Percentiles rank a stretch among this genome's conserved stretches.
Conservation (phyloP, 129 eudicot species). For the Pittosporum tobira region DNA sequence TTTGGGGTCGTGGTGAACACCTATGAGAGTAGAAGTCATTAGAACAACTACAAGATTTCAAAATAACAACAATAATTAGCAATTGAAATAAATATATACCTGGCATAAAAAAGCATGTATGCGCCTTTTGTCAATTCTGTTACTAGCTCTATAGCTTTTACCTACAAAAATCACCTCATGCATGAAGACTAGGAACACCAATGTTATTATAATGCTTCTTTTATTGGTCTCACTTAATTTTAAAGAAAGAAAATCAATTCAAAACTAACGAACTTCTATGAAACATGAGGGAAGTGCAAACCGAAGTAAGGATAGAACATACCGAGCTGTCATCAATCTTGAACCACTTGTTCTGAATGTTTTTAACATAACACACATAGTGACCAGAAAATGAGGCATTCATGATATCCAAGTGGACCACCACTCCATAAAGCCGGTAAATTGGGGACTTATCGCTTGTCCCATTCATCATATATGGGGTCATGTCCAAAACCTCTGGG, state of each 20-base stretch:
- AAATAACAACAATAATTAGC: too few relatives aligned
- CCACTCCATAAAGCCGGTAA: constrained; percentile 83
- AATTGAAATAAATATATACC: constrained; percentile 34
- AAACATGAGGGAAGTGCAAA: neutral
- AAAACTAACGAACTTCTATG: too few relatives aligned
- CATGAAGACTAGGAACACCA: too few relatives aligned
- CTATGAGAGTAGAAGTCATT: constrained; percentile 19
- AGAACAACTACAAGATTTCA: too few relatives aligned
- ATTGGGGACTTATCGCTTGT: constrained; percentile 64
- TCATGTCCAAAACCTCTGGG: constrained; percentile 75
- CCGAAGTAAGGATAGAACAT: constrained; percentile 9
- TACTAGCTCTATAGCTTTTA: constrained; percentile 52
- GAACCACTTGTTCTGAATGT: constrained; percentile 69
- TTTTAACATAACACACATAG: constrained; percentile 73
- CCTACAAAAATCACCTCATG: constrained; percentile 36
- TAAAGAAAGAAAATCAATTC: too few relatives aligned
- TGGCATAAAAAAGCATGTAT: constrained; percentile 85
- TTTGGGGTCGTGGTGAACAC: constrained; percentile 86
- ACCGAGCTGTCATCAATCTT: constrained; percentile 74
- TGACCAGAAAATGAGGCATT: constrained; percentile 85
- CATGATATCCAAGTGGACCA: constrained; percentile 75
- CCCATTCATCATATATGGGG: constrained; percentile 75
- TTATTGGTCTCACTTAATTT: too few relatives aligned
- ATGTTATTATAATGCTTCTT: too few relatives aligned
- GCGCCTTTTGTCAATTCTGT: constrained; percentile 66